phyloP scores from a whole-genome alignment of 345 rosid genomes.

The Gossypium australe region DNA sequence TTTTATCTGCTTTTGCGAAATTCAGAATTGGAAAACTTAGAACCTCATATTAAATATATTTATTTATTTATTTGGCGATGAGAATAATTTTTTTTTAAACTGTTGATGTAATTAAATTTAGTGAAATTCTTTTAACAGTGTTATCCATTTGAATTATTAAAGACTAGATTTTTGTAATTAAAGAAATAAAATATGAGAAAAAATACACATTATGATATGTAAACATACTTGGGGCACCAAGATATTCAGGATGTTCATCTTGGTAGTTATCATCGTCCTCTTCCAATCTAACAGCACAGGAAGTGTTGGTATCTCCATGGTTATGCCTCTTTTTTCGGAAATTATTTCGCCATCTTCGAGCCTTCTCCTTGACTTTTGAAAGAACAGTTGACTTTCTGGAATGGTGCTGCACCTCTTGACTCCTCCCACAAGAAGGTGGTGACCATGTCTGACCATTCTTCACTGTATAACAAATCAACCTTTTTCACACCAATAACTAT shows the following conservation, averaged over 20 bases:
- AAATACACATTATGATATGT: background rate
- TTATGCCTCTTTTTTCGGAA: background rate
- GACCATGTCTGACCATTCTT: background rate
- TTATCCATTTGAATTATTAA: too few relatives aligned
- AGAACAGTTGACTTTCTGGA: background rate
- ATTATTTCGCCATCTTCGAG: background rate
- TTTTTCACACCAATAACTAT: too few relatives aligned
- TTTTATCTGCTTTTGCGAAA: too few relatives aligned
- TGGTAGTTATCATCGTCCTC: background rate
- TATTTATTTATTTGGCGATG: too few relatives aligned
- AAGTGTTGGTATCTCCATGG: background rate
- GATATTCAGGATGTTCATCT: slow-evolving; percentile 12
- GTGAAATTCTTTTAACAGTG: too few relatives aligned
- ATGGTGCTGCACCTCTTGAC: background rate
- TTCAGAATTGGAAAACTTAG: too few relatives aligned
- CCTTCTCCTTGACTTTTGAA: slow-evolving; percentile 13
- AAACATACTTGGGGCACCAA: slow-evolving; percentile 13
- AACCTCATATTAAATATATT: too few relatives aligned
- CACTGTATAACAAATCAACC: background rate
- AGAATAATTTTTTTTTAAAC: too few relatives aligned
- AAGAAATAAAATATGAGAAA: too few relatives aligned
- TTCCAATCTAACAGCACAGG: slow-evolving; percentile 9
- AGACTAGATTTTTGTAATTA: too few relatives aligned
- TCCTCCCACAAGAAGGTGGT: background rate
- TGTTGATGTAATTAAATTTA: too few relatives aligned